phyloP scores from a whole-genome alignment of 257 asterid genomes.

The Parsonsia alboflavescens region DNA sequence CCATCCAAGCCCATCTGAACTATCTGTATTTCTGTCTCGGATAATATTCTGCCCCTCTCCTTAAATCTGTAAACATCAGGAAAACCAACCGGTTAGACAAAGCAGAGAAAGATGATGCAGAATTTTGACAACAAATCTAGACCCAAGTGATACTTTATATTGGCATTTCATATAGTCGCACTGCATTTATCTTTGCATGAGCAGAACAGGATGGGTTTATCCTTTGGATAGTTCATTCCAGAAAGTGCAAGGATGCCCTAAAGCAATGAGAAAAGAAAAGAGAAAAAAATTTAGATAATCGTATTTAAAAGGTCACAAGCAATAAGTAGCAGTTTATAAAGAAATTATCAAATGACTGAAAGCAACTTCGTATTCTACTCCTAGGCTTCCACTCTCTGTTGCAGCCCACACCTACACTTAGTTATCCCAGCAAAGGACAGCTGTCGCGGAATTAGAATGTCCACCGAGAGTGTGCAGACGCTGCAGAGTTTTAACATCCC shows the following conservation, averaged over 20 bases:
- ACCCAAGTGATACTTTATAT: slow-evolving; percentile 28
- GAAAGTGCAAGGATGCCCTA: slow-evolving; percentile 29
- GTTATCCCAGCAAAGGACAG: slow-evolving; percentile 51
- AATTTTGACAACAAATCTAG: neutral
- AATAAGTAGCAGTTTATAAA: neutral
- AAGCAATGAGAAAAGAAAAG: neutral
- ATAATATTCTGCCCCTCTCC: slow-evolving; percentile 52
- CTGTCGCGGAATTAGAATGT: slow-evolving; percentile 40
- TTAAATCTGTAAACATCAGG: slow-evolving; percentile 26
- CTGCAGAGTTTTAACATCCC: slow-evolving; percentile 51
- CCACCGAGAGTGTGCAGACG: slow-evolving; percentile 48
- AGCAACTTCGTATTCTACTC: slow-evolving; percentile 28
- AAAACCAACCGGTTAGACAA: neutral
- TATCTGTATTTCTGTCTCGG: slow-evolving; percentile 23
- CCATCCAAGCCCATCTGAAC: slow-evolving; percentile 28
- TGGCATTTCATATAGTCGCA: slow-evolving; percentile 52
- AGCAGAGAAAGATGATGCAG: neutral
- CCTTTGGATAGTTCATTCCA: slow-evolving; percentile 39
- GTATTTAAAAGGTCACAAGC: neutral
- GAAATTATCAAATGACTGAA: neutral
- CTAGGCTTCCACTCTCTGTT: slow-evolving; percentile 37
- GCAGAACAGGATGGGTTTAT: slow-evolving; percentile 42
- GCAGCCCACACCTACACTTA: slow-evolving; percentile 49
- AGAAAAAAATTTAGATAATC: neutral
- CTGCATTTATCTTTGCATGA: slow-evolving; percentile 34